A percentile compares a stretch with the other conserved stretches of the same genome.
Conservation (phyloP, 148 eudicot species). For the Rhododendron kiyosumense region DNA sequence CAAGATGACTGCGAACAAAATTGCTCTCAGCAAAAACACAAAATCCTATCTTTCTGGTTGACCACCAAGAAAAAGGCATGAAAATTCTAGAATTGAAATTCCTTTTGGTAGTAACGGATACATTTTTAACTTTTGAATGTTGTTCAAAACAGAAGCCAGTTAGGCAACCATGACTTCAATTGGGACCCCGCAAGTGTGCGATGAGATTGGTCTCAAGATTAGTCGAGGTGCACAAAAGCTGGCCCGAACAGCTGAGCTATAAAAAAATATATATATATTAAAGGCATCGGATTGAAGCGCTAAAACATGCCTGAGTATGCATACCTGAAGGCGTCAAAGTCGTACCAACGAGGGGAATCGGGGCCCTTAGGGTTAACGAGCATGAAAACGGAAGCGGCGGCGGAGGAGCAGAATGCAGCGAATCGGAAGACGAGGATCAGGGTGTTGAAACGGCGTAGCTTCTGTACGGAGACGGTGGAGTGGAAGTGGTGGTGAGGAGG, state of each 20-base stretch:
- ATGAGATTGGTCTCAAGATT: too few relatives aligned
- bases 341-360: constrained; percentile 49
- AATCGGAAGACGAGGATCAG: constrained; percentile 56
- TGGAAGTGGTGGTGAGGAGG: constrained; percentile 43
- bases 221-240: too few relatives aligned
- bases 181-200: too few relatives aligned
- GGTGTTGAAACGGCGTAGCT: constrained; percentile 63
- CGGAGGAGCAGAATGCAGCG: constrained; percentile 54
- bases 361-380: constrained; percentile 40
- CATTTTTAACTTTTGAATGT: background rate
- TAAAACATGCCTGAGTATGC: background rate
- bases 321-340: constrained; percentile 69
- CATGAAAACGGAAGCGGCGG: constrained; percentile 69
- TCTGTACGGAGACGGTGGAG: constrained; percentile 62
- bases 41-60: background rate
- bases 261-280: too few relatives aligned
- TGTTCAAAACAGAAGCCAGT: background rate
- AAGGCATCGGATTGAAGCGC: background rate
- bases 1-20: too few relatives aligned
- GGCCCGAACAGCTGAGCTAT: background rate
- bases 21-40: background rate
- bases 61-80: background rate
- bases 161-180: background rate
- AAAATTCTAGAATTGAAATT: background rate
- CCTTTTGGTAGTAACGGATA: background rate